Percentiles rank a stretch among this genome's conserved stretches.
Conservation (phyloP, 306 rosid genomes). For the Lablab purpureus region DNA sequence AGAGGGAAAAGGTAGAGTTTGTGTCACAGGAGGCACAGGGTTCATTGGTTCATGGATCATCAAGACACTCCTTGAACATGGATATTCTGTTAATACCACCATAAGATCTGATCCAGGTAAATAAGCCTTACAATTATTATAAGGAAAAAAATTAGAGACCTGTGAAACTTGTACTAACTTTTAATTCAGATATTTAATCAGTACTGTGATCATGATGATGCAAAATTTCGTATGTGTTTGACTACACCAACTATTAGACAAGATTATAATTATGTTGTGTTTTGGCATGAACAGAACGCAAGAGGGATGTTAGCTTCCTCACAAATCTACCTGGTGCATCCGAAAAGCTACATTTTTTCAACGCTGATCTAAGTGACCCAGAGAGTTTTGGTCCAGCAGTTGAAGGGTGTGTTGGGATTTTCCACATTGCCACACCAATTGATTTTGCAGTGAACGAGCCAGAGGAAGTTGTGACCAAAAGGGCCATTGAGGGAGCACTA, state of each 20-base stretch:
- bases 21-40: slow-evolving; percentile 68
- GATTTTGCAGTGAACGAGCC: slow-evolving; percentile 50
- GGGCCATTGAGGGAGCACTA: slow-evolving; percentile 57
- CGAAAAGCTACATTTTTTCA: slow-evolving; percentile 57
- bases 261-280: not conserved
- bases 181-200: no score
- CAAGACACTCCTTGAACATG: slow-evolving; percentile 59
- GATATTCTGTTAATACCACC: slow-evolving; percentile 60
- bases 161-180: not conserved
- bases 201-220: not conserved
- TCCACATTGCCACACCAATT: slow-evolving; percentile 64
- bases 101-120: slow-evolving; percentile 55
- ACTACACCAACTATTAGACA: not conserved
- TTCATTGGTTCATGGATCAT: slow-evolving; percentile 62
- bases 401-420: slow-evolving; percentile 63
- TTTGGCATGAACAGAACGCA: slow-evolving; percentile 28
- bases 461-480: slow-evolving; percentile 54
- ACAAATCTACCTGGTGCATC: slow-evolving; percentile 64
- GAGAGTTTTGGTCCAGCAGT: slow-evolving; percentile 62
- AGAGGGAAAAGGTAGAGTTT: slow-evolving; percentile 48
- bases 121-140: not conserved
- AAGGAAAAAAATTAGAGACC: no score
- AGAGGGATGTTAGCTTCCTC: slow-evolving; percentile 54
- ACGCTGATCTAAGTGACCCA: slow-evolving; percentile 63
- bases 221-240: not conserved